A percentile compares a stretch with the other conserved stretches of the same genome.
phyloP scores from a whole-genome alignment of 75 land plant genomes.

The Adiantum capillusveneris region DNA sequence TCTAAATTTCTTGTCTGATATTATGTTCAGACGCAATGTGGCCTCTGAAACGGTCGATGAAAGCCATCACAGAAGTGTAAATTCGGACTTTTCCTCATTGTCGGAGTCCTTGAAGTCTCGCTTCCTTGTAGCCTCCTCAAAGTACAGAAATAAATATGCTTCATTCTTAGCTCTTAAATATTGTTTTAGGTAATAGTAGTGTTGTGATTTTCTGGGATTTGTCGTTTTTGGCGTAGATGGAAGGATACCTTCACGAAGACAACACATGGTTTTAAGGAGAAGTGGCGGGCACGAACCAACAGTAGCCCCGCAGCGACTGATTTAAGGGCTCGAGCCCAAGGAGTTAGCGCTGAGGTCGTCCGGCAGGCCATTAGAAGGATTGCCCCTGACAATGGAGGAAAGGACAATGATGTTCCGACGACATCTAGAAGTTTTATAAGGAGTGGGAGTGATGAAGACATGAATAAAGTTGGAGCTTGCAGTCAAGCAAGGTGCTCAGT shows the following conservation, averaged over 20 bases:
- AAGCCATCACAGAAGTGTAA: constrained; percentile 26
- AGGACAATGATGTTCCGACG: neutral
- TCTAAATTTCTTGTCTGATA: too few relatives aligned
- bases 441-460: too few relatives aligned
- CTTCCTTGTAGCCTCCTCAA: constrained; percentile 65
- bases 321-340: constrained; percentile 19
- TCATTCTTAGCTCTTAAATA: too few relatives aligned
- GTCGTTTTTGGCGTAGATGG: constrained; percentile 64
- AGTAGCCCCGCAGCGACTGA: constrained; percentile 13
- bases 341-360: constrained; percentile 25
- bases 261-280: constrained; percentile 86
- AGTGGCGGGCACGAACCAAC: constrained; percentile 62
- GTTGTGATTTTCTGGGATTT: too few relatives aligned
- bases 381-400: neutral
- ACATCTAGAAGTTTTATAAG: neutral
- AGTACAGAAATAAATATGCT: constrained; percentile 32
- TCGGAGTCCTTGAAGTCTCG: constrained; percentile 88
- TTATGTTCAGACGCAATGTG: constrained; percentile 7
- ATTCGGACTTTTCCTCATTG: constrained; percentile 82
- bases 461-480: too few relatives aligned
- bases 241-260: constrained; percentile 83
- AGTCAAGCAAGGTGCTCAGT: too few relatives aligned
- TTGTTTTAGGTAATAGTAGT: too few relatives aligned
- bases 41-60: constrained; percentile 7
- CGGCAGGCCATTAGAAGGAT: constrained; percentile 4